phyloP scores from a whole-genome alignment of 352 stramenopile species.

The Phytophthora tubulina region DNA sequence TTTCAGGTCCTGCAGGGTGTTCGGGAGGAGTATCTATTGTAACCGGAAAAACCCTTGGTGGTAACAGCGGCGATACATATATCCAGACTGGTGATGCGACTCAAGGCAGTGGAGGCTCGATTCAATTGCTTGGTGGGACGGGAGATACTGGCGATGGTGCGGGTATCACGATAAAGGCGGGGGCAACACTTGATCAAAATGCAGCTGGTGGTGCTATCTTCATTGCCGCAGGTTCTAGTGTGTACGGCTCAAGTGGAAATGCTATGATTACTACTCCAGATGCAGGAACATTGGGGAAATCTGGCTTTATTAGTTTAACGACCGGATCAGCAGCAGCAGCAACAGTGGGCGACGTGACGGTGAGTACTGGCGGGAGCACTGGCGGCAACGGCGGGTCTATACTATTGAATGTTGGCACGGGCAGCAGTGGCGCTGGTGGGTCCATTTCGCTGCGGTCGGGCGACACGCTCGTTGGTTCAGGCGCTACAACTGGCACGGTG shows the following conservation, averaged over 20 bases:
- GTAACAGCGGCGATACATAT: constrained; percentile 35
- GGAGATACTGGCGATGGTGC: constrained; percentile 36
- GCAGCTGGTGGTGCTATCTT: constrained; percentile 28
- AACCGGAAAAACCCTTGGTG: constrained; percentile 35
- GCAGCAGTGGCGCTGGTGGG: constrained; percentile 26
- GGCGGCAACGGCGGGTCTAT: constrained; percentile 37
- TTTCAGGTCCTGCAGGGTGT: constrained; percentile 28
- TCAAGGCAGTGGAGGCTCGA: constrained; percentile 38
- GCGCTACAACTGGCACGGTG: constrained; percentile 1
- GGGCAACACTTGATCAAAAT: constrained; percentile 30
- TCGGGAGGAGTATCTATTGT: constrained; percentile 30
- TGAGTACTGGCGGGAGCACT: constrained; percentile 29
- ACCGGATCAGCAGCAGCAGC: constrained; percentile 18
- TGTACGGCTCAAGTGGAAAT: constrained; percentile 35
- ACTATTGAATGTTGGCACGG: constrained; percentile 26
- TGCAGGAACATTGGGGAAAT: constrained; percentile 26
- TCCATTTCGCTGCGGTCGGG: constrained; percentile 29
- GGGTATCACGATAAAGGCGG: constrained; percentile 34
- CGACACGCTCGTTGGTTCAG: constrained; percentile 6
- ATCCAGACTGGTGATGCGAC: constrained; percentile 42
- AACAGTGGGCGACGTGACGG: constrained; percentile 19
- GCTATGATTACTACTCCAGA: constrained; percentile 25
- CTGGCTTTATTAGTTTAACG: constrained; percentile 23
- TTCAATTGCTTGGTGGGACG: constrained; percentile 33
- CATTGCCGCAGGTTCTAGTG: constrained; percentile 19